phyloP scores from a whole-genome alignment of 1,139 yeast species.

The Taphrina populina region DNA sequence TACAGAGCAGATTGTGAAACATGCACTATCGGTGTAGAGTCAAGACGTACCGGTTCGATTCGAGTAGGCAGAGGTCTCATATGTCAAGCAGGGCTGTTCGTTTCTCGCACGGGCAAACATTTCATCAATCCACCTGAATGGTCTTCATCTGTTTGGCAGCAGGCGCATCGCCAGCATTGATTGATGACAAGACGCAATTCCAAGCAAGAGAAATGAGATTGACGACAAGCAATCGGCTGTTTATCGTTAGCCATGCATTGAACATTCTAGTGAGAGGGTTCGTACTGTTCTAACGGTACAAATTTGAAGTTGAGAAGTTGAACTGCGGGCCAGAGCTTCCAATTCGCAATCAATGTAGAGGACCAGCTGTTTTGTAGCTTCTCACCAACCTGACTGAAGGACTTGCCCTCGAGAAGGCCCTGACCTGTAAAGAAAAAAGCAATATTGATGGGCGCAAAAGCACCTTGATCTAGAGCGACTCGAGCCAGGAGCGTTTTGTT shows the following conservation, averaged over 20 bases:
- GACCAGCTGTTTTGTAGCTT: slow-evolving; percentile 37
- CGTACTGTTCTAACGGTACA: slow-evolving; percentile 28
- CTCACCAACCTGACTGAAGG: slow-evolving; percentile 43
- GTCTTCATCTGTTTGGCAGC: slow-evolving; percentile 27
- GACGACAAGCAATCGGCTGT: slow-evolving; percentile 65
- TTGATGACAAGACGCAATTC: slow-evolving; percentile 74
- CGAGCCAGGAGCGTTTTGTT: slow-evolving; percentile 24
- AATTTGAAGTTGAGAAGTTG: slow-evolving; percentile 66
- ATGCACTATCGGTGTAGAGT: too few species aligned
- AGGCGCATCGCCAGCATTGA: slow-evolving; percentile 44
- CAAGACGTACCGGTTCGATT: too few species aligned
- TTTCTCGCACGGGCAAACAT: too few species aligned
- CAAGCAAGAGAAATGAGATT: slow-evolving; percentile 74
- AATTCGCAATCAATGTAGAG: slow-evolving; percentile 49
- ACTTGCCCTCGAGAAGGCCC: slow-evolving; percentile 61
- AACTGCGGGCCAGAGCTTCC: slow-evolving; percentile 85
- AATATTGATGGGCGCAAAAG: slow-evolving; percentile 73
- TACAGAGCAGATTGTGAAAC: too few species aligned
- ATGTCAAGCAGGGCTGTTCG: too few species aligned
- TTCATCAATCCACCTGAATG: slow-evolving; percentile 33
- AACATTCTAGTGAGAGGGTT: background rate
- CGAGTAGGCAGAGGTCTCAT: too few species aligned
- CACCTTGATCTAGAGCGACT: slow-evolving; percentile 56
- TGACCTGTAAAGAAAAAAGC: slow-evolving; percentile 68
- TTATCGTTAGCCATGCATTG: slow-evolving; percentile 55